Conservation (phyloP, 768 basidiomycete species). For the Mycena metata region DNA sequence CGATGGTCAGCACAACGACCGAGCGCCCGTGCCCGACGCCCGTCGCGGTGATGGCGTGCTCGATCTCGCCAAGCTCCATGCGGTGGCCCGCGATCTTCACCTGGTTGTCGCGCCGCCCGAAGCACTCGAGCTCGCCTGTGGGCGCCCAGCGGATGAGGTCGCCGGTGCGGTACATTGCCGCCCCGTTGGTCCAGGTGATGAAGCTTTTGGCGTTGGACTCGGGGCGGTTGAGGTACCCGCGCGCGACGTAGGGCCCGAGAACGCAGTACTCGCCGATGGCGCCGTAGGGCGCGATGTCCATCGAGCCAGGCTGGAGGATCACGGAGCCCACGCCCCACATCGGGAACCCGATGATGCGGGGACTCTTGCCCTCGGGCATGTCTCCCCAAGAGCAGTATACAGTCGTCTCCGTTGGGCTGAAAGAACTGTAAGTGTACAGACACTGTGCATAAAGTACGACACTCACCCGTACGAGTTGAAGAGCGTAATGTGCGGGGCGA, state of each 20-base stretch:
- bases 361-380: constrained; percentile 5
- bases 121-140: constrained; percentile 80
- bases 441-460: too few species aligned
- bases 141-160: constrained; percentile 81
- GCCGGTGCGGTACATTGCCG: too few species aligned
- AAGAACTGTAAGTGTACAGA: too few species aligned
- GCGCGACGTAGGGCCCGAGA: constrained; percentile 10
- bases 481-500: constrained; percentile 6
- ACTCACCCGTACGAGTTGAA: constrained; percentile 4
- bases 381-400: constrained; percentile 7
- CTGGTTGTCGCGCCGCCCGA: constrained; percentile 83
- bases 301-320: constrained; percentile 4
- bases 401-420: background rate
- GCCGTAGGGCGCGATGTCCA: constrained; percentile 5
- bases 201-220: constrained; percentile 10
- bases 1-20: constrained; percentile 10
- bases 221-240: constrained; percentile 16
- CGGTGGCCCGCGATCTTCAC: constrained; percentile 89
- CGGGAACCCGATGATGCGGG: constrained; percentile 12
- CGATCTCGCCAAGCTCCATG: constrained; percentile 85
- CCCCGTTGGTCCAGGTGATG: constrained; percentile 48
- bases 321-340: background rate
- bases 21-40: constrained; percentile 10
- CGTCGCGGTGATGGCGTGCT: too few species aligned
- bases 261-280: constrained; percentile 6